A percentile compares a stretch with the other conserved stretches of the same genome.
Evolutionary conservation across 2,329 filamentous ascomycete genomes (phyloP).

Genomic region (Pseudogymnoascus sp.): DNA sequence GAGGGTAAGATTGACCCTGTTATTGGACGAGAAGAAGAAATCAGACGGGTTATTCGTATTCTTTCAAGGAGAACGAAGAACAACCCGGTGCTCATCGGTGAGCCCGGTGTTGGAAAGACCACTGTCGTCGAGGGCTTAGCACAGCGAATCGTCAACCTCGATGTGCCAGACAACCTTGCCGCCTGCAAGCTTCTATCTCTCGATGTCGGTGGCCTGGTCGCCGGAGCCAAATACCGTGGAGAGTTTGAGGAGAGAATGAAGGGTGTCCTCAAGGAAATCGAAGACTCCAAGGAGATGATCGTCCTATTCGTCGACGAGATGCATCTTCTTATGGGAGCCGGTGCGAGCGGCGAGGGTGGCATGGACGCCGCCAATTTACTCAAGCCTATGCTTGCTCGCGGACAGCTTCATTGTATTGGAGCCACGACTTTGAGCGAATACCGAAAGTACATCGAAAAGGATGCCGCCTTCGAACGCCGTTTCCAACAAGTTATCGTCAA

Average conservation of each 20-base stretch:
- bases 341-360: conserved; percentile 86
- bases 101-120: conserved; percentile 97
- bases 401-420: conserved; percentile 95
- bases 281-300: conserved; percentile 91
- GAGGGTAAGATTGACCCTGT: conserved; percentile 98
- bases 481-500: conserved; percentile 98
- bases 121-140: conserved; percentile 95
- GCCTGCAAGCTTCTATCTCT: conserved; percentile 90
- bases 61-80: conserved; percentile 93
- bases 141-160: conserved; percentile 88
- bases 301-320: conserved; percentile 98
- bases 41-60: conserved; percentile 83
- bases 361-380: conserved; percentile 98
- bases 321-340: conserved; percentile 95
- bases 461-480: conserved; percentile 92
- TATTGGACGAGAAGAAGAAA: conserved; percentile 94
- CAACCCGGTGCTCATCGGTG: conserved; percentile 95
- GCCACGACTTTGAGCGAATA: conserved; percentile 94
- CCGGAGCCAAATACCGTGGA: conserved; percentile 95
- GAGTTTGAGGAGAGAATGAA: conserved; percentile 99
- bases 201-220: conserved; percentile 89
- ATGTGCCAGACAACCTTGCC: conserved; percentile 91
- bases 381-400: conserved; percentile 95
- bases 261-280: conserved; percentile 93
- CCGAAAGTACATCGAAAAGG: conserved; percentile 98